Evolutionary conservation across 768 basidiomycete genomes (phyloP), one percentile per base, ranked within the genome.

Genomic region (Crassisporium funariophilum): DNA sequence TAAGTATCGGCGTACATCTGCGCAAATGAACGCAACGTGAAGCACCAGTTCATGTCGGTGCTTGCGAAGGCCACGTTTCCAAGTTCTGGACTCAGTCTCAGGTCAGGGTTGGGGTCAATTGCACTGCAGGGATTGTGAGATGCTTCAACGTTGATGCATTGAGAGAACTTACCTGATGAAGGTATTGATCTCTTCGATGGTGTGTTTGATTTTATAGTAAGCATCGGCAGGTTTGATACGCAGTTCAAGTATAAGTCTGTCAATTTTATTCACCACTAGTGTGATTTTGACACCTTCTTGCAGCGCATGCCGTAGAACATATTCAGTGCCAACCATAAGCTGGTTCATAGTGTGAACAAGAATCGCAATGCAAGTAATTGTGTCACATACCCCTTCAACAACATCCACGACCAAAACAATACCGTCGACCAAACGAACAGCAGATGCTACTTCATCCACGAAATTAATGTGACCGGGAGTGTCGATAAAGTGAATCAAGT

Each of bases 391-490:
- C 57, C 97, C 97, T 73, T 98, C 97, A 4, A 98, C 90, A n/a
- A 91, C 97, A 59, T 99, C 97, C 3, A 99, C 95, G 1, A 98
- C 95, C 17, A 99, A 69, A 1, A 98, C 67, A 35, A 97, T 83
- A 24, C 97, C 97, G 62, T 99, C 97, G 13, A 81, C 86, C 29
- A 98, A 71, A 35, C 97, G 81, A 47, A 95, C 82, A 6, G 91
- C 77, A 5, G 87, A 82, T 2, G 94, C 95, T 16, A 93, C 93
- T 68, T 99, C 97, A 61, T 99, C 97, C n/a, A 95, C 82, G 62
- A 99, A 98, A 68, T 98, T 98, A 49, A 95, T 91, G 60, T 99
- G 97, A 24, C 97, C 97, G 3, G 97, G 97, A 0, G 97, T 98
- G 66, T 99, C 97, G 57, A 99, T 86, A 22, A 98, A 67, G 67